Conservation (phyloP, 495 filamentous ascomycete species). For the Parmelia sp. region DNA sequence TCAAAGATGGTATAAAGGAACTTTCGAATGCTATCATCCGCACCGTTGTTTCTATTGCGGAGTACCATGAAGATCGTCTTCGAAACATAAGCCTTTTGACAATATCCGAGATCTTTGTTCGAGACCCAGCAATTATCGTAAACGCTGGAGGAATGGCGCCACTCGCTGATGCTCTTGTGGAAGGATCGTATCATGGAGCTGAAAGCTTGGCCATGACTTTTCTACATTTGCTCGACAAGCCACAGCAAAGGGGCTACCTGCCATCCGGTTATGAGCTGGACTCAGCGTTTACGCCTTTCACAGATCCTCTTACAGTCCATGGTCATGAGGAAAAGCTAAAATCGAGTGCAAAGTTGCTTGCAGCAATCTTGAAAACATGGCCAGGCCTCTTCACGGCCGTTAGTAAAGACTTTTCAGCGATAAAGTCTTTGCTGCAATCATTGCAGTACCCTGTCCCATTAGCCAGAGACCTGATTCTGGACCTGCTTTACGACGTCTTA, state of each 20-base stretch:
- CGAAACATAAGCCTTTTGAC: constrained; percentile 88
- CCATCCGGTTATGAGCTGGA: constrained; percentile 74
- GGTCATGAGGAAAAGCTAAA: constrained; percentile 67
- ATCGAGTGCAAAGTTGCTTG: constrained; percentile 77
- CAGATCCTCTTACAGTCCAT: constrained; percentile 66
- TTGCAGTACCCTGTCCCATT: constrained; percentile 64
- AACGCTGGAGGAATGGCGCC: constrained; percentile 74
- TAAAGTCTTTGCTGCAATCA: constrained; percentile 73
- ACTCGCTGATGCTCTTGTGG: constrained; percentile 76
- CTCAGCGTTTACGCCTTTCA: constrained; percentile 80
- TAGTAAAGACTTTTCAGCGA: constrained; percentile 75
- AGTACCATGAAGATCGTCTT: constrained; percentile 80
- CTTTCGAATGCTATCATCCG: constrained; percentile 80
- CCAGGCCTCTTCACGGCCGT: constrained; percentile 75
- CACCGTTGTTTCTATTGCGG: constrained; percentile 82
- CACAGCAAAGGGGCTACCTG: constrained; percentile 70
- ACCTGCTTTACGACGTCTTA: constrained; percentile 83
- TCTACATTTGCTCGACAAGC: constrained; percentile 80
- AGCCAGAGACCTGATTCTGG: constrained; percentile 65
- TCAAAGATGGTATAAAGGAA: constrained; percentile 86
- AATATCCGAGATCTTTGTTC: constrained; percentile 81
- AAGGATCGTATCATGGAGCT: constrained; percentile 85
- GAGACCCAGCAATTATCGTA: constrained; percentile 70
- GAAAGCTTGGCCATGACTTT: constrained; percentile 80
- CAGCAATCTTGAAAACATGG: constrained; percentile 89